phyloP scores from a whole-genome alignment of 2,329 filamentous ascomycete genomes.

The Diaporthe sp. region DNA sequence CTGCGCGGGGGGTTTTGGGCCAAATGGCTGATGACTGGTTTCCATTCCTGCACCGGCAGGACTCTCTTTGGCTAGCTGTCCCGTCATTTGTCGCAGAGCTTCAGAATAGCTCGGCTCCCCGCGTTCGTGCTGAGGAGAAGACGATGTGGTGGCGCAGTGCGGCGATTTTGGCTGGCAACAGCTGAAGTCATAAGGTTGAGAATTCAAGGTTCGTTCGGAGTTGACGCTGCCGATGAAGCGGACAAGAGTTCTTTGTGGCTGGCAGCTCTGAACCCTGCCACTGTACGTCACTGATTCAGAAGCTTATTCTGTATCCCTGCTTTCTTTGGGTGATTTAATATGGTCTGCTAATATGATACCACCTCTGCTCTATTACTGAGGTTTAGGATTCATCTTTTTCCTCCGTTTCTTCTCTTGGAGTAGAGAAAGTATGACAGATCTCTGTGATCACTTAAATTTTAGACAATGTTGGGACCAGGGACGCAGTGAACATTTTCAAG shows the following conservation, averaged over 20 bases:
- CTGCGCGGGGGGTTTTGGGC: too few relatives aligned
- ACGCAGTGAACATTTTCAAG: background rate
- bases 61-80: too few relatives aligned
- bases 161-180: background rate
- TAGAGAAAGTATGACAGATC: background rate
- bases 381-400: too few relatives aligned
- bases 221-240: background rate
- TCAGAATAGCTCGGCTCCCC: background rate
- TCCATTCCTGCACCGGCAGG: too few relatives aligned
- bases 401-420: background rate
- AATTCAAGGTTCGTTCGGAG: conserved; percentile 2
- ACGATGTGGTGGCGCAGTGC: background rate
- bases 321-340: too few relatives aligned
- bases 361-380: background rate
- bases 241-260: background rate
- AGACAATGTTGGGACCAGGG: background rate
- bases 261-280: conserved; percentile 18
- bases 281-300: conserved; percentile 17
- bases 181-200: background rate
- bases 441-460: background rate
- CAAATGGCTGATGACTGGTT: background rate
- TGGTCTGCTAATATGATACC: background rate
- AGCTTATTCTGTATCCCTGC: background rate
- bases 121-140: background rate
- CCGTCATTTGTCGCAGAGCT: background rate